phyloP scores from a whole-genome alignment of 164 flowering plant genomes.

The Tinospora cordifolia region DNA sequence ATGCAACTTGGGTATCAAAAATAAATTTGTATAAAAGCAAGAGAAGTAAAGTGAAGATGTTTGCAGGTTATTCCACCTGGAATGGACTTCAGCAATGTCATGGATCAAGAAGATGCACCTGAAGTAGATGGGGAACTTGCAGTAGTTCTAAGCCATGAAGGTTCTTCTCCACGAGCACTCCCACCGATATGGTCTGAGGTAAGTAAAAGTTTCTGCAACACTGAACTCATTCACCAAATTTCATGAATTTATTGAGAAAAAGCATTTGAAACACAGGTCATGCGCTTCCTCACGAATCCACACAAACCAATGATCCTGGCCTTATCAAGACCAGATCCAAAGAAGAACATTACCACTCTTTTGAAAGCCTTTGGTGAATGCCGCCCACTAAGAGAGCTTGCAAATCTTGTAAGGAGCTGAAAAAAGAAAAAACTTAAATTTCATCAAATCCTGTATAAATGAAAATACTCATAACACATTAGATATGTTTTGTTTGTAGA shows the following conservation, averaged over 20 bases:
- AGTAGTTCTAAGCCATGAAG: conserved; percentile 35
- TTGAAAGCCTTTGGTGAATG: conserved; percentile 82
- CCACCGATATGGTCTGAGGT: conserved; percentile 78
- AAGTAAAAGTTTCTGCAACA: conserved; percentile 16
- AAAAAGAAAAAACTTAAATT: neutral
- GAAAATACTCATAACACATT: neutral
- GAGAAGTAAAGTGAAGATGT: neutral
- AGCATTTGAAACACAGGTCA: conserved; percentile 32
- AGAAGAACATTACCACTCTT: conserved; percentile 74
- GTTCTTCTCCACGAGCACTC: conserved; percentile 57
- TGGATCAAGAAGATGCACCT: conserved; percentile 46
- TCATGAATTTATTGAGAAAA: neutral
- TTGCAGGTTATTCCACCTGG: conserved; percentile 83
- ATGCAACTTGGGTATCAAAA: too few species aligned
- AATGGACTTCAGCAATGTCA: conserved; percentile 76
- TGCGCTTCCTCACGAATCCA: conserved; percentile 76
- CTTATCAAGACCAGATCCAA: conserved; percentile 79
- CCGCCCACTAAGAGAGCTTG: conserved; percentile 65
- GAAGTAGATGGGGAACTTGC: conserved; percentile 59
- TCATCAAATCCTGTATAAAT: neutral
- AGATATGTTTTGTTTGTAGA: conserved; percentile 29
- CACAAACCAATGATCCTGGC: conserved; percentile 84
- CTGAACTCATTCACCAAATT: neutral
- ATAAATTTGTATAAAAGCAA: neutral
- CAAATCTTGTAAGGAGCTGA: conserved; percentile 59